phyloP scores from a whole-genome alignment of 495 filamentous ascomycete genomes.

The Astrothelium macrocarpum region DNA sequence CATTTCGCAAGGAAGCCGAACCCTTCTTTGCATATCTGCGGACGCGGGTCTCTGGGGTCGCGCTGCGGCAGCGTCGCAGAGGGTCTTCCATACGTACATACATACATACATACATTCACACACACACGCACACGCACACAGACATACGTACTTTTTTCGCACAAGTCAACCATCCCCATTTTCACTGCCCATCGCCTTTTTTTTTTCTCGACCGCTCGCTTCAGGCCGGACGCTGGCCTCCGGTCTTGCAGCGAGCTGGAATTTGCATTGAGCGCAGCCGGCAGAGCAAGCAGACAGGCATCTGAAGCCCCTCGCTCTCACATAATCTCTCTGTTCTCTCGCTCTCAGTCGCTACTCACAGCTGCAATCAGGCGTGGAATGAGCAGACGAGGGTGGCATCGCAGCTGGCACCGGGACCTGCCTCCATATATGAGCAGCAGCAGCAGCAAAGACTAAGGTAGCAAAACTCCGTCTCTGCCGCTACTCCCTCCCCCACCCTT shows the following conservation, averaged over 20 bases:
- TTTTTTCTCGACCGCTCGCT: not conserved
- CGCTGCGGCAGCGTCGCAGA: not conserved
- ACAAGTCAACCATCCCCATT: not conserved
- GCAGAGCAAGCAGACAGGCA: too few species aligned
- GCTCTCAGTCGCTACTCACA: too few species aligned
- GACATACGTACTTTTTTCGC: not conserved
- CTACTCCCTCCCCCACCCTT: not conserved
- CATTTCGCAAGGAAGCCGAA: conserved; percentile 3
- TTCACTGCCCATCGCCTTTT: not conserved
- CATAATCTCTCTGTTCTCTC: too few species aligned
- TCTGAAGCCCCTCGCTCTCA: too few species aligned
- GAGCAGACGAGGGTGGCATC: not conserved
- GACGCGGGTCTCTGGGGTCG: not conserved
- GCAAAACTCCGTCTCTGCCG: too few species aligned
- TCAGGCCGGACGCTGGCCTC: not conserved
- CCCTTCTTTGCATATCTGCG: not conserved
- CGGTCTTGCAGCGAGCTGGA: not conserved
- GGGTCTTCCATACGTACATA: not conserved
- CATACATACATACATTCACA: not conserved
- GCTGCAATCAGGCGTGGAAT: not conserved
- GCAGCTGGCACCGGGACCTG: not conserved
- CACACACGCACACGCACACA: too few species aligned
- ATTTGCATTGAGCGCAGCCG: not conserved
- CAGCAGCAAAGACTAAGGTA: too few species aligned
- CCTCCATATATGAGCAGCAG: not conserved